Percentiles rank a stretch among this genome's conserved stretches.
Evolutionary conservation across 2,329 filamentous ascomycete species (phyloP).

Genomic region (Coniochaeta ligniaria): DNA sequence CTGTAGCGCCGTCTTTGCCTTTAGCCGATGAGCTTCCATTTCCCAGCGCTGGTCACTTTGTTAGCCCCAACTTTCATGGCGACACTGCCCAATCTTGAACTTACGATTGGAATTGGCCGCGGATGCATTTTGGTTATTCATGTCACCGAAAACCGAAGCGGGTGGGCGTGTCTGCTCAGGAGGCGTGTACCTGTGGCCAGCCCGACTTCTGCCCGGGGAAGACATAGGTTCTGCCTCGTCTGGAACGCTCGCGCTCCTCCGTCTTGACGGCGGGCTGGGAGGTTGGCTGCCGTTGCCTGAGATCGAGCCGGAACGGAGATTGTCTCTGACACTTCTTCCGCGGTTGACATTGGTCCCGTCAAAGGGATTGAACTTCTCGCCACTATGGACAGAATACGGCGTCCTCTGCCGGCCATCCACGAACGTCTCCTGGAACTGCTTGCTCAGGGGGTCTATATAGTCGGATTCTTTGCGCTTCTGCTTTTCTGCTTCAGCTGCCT

Average conservation of each 20-base stretch:
- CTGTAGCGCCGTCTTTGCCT: conserved; percentile 29
- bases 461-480: conserved; percentile 6
- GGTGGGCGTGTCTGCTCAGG: neutral
- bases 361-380: conserved; percentile 53
- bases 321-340: conserved; percentile 37
- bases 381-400: conserved; percentile 47
- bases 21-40: conserved; percentile 13
- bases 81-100: neutral
- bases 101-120: neutral
- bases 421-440: conserved; percentile 33
- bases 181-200: neutral
- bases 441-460: conserved; percentile 33
- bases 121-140: neutral
- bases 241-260: conserved; percentile 23
- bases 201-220: neutral
- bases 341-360: conserved; percentile 37
- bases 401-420: conserved; percentile 47
- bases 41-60: conserved; percentile 8
- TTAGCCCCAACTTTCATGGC: conserved; percentile 6
- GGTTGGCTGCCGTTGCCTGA: conserved; percentile 10
- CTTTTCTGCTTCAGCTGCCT: conserved; percentile 11
- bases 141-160: neutral
- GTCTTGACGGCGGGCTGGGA: conserved; percentile 13
- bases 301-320: conserved; percentile 15
- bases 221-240: conserved; percentile 18